Evolutionary conservation across 1,284 basidiomycete genomes (phyloP).

Genomic region (Irpex sp.): DNA sequence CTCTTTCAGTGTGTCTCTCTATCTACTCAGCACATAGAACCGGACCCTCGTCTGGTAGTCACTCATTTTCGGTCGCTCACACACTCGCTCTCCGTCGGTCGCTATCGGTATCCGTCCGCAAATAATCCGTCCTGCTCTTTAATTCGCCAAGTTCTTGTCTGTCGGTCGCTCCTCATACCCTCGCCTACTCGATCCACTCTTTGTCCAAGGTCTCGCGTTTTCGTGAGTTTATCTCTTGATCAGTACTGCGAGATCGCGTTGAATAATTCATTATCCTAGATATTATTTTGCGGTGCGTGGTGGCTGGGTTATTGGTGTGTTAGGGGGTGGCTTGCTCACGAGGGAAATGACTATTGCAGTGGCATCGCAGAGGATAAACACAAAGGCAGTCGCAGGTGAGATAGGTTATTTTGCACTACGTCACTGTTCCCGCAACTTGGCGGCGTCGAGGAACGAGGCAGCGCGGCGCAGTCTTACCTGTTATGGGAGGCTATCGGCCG

Average conservation of each 20-base stretch:
- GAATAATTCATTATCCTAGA: too few species aligned
- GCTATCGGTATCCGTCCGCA: constrained; percentile 10
- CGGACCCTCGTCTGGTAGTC: constrained; percentile 17
- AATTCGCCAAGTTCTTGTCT: neutral
- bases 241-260: too few species aligned
- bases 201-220: neutral
- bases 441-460: constrained; percentile 56
- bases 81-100: constrained; percentile 7
- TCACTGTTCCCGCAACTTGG: constrained; percentile 19
- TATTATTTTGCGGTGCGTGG: too few species aligned
- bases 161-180: neutral
- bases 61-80: constrained; percentile 13
- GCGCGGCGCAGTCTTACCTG: constrained; percentile 37
- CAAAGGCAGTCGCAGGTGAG: neutral
- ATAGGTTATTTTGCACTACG: constrained; percentile 17
- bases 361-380: too few species aligned
- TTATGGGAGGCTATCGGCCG: constrained; percentile 1
- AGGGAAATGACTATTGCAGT: too few species aligned
- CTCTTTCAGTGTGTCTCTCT: constrained; percentile 1
- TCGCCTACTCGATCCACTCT: neutral
- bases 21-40: constrained; percentile 7
- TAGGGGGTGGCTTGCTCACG: too few species aligned
- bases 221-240: neutral
- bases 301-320: too few species aligned
- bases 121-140: constrained; percentile 3